Evolutionary conservation across 371 early-diverging fungal species (phyloP).

Genomic region (Coemansia sp.): DNA sequence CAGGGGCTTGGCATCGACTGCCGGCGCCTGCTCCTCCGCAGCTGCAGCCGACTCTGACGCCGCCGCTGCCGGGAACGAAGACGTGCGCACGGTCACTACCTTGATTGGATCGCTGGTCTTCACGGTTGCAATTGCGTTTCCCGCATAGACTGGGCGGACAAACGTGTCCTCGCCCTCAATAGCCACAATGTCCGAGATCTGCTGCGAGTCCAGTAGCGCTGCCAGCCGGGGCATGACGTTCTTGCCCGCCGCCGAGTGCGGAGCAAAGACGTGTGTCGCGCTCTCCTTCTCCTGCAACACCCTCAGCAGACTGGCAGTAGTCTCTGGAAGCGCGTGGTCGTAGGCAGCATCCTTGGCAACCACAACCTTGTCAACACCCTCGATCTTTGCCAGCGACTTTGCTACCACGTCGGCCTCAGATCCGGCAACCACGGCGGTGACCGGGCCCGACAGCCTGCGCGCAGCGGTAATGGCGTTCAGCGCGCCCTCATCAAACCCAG

Average conservation of each 20-base stretch:
- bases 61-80: conserved; percentile 83
- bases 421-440: conserved; percentile 88
- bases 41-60: conserved; percentile 57
- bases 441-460: conserved; percentile 68
- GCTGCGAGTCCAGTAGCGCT: conserved; percentile 88
- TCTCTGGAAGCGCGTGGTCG: conserved; percentile 80
- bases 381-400: conserved; percentile 65
- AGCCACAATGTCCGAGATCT: conserved; percentile 85
- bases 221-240: conserved; percentile 93
- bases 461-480: conserved; percentile 93
- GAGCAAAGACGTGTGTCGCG: conserved; percentile 84
- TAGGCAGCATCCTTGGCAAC: conserved; percentile 79
- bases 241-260: conserved; percentile 90
- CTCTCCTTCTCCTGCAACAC: conserved; percentile 67
- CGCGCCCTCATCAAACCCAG: conserved; percentile 69
- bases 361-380: conserved; percentile 81
- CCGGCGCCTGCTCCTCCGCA: conserved; percentile 65
- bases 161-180: conserved; percentile 84
- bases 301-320: conserved; percentile 75
- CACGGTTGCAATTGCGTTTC: conserved; percentile 97
- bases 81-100: conserved; percentile 87
- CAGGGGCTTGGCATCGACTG: conserved; percentile 58
- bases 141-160: conserved; percentile 97
- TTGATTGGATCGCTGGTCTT: conserved; percentile 85
- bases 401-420: conserved; percentile 72